A percentile compares a stretch with the other conserved stretches of the same genome.
Conservation (phyloP, 169 alveolate genomes). For the Miamiensis avidus region DNA sequence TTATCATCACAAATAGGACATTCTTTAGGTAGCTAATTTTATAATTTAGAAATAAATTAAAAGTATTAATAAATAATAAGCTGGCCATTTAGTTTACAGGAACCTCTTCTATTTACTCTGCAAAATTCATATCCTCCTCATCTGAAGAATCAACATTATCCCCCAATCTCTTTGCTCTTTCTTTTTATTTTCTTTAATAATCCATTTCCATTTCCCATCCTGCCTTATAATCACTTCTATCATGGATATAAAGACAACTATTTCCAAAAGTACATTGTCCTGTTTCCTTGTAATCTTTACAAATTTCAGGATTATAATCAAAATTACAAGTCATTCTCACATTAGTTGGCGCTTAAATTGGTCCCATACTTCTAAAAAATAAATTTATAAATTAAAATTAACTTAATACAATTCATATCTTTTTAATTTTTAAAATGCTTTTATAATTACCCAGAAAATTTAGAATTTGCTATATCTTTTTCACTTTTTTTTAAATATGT, state of each 20-base stretch:
- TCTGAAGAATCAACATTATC: slow-evolving; percentile 54
- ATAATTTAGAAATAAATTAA: no score
- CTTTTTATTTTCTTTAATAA: slow-evolving; percentile 79
- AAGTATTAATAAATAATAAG: background rate
- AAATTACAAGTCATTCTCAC: slow-evolving; percentile 91
- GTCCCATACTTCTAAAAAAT: slow-evolving; percentile 76
- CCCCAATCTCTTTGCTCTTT: slow-evolving; percentile 58
- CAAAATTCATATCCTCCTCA: slow-evolving; percentile 51
- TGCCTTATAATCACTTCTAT: slow-evolving; percentile 94
- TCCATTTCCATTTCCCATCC: slow-evolving; percentile 97
- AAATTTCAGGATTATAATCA: slow-evolving; percentile 96
- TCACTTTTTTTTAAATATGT: no score
- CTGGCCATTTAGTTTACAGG: slow-evolving; percentile 4
- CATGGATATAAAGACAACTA: slow-evolving; percentile 96
- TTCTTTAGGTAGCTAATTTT: slow-evolving; percentile 66
- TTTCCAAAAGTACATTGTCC: slow-evolving; percentile 99
- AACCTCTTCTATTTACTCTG: slow-evolving; percentile 46
- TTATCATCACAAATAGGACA: slow-evolving; percentile 88
- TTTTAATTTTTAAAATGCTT: no score
- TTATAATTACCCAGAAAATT: no score
- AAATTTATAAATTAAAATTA: no score
- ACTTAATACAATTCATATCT: no score
- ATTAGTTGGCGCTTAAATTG: slow-evolving; percentile 86
- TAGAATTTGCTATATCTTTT: no score
- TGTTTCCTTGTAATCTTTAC: slow-evolving; percentile 97